Evolutionary conservation across 352 stramenopile genomes (phyloP).

Genomic region (Phytophthora citricola): DNA sequence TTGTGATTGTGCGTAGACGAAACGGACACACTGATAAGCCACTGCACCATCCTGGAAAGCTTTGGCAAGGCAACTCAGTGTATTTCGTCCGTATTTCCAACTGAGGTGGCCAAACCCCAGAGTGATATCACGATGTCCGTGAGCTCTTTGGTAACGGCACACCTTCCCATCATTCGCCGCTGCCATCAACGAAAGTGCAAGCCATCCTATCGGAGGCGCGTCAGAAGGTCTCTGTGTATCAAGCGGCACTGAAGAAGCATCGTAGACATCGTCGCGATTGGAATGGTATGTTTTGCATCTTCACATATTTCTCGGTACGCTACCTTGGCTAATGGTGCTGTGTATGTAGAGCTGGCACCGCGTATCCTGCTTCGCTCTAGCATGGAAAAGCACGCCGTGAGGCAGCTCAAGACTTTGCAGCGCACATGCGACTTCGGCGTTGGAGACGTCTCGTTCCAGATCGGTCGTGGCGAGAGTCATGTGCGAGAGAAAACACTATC

Average conservation of each 20-base stretch:
- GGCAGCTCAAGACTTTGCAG: conserved; percentile 9
- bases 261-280: neutral
- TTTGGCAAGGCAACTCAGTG: conserved; percentile 46
- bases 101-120: conserved; percentile 24
- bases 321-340: neutral
- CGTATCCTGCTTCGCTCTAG: conserved; percentile 13
- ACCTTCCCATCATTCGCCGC: conserved; percentile 37
- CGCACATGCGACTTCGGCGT: neutral
- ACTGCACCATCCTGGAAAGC: conserved; percentile 40
- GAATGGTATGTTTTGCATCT: conserved; percentile 12
- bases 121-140: conserved; percentile 39
- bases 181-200: conserved; percentile 36
- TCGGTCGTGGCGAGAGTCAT: conserved; percentile 20
- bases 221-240: conserved; percentile 29
- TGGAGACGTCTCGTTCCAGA: conserved; percentile 22
- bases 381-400: conserved; percentile 23
- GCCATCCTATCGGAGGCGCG: conserved; percentile 40
- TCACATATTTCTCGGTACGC: neutral
- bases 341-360: neutral
- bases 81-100: conserved; percentile 40
- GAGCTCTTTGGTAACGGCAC: conserved; percentile 28
- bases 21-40: conserved; percentile 27
- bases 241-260: conserved; percentile 22
- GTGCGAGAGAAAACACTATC: conserved; percentile 22
- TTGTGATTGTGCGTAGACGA: conserved; percentile 31